Evolutionary conservation across 2,329 filamentous ascomycete species (phyloP), one percentile per base, ranked within the genome.

Genomic region (Scortechinia acanthostroma): DNA sequence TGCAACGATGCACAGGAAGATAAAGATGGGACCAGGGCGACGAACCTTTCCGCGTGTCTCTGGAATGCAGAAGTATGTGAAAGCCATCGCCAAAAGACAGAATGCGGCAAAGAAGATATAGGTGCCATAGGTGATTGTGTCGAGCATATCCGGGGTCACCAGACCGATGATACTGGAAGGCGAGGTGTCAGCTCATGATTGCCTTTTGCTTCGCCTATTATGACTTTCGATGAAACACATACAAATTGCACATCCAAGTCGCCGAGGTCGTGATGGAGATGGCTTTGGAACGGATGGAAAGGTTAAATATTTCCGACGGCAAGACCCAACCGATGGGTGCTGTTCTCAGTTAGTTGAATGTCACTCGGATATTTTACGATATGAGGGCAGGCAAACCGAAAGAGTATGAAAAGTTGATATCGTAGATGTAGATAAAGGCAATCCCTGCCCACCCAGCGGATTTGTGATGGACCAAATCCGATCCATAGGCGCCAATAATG

Each of bases 51-150:
- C 75, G 42, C 66, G 70, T 0, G 78, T 83, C 54, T 83, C 78
- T 0, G 77, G 77, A 0, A 82, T 71, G 43, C 75, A 69, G 50
- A 77, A 70, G 48, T 60, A 75, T 0, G 71, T 70, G 62, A 73
- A 79, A 1, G 68, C 47, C 4, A 68, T 58, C 0, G 68, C 66
- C 4, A 77, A 51, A 2, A 71, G 51, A 49, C 70, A 75, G 51
- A 77, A 76, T 2, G 67, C 61, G 0, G 71, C 73, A 49, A 83
- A 83, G 63, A 83, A 82, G 42, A 80, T 67, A 50, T 81, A 82
- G 10, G 72, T 72, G 6, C 73, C 72, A 55, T 64, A 76, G 3
- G 58, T 61, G 4, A 67, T 74, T 15, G 70, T 68, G 42, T 74
- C 62, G 3, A 84, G 65, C 50, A 84, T 71, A 3, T 70, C 70